These are phyloP conservation scores for Trichoderma atroviride DNA, from an alignment of 2,329 filamentous ascomycete genomes.

Conservation along the genomic window DNA sequence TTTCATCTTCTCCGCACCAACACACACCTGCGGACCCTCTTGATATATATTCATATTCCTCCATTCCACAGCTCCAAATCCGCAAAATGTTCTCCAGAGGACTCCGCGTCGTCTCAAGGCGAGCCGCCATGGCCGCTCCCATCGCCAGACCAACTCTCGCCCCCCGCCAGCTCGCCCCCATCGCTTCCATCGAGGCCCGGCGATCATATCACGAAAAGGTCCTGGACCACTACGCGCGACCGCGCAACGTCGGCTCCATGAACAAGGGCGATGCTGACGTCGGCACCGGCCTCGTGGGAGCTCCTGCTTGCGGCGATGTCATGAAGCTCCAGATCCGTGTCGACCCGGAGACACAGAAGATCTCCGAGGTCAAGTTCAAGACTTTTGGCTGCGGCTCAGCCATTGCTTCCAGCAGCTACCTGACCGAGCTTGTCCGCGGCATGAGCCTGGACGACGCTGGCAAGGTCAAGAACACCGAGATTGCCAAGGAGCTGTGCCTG, in stretches of 20 bases:
- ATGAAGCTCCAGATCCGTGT: conserved; percentile 84
- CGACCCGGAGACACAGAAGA: conserved; percentile 83
- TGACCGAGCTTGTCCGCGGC: conserved; percentile 91
- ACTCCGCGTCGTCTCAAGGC: conserved; percentile 48
- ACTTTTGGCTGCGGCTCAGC: conserved; percentile 94
- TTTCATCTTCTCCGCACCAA: conserved; percentile 3
- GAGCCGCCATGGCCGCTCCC: conserved; percentile 46
- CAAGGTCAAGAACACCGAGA: conserved; percentile 94
- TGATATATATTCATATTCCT: neutral
- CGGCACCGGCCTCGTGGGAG: conserved; percentile 87
- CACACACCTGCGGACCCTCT: neutral
- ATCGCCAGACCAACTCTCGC: conserved; percentile 41
- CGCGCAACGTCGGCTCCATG: conserved; percentile 59
- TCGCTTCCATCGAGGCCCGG: conserved; percentile 44
- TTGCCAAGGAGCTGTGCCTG: conserved; percentile 91
- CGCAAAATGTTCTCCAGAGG: conserved; percentile 51
- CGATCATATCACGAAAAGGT: conserved; percentile 59
- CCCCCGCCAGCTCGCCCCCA: conserved; percentile 46
- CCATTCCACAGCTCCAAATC: neutral
- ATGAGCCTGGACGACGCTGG: conserved; percentile 94
- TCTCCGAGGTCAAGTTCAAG: conserved; percentile 96
- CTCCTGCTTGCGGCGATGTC: conserved; percentile 85
- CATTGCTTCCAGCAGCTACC: conserved; percentile 91
- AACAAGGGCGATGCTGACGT: conserved; percentile 79
- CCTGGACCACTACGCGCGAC: conserved; percentile 55